Evolutionary conservation across 345 rosid species (phyloP), one percentile per base, ranked within the genome.

Genomic region (Physaria fendleri): DNA sequence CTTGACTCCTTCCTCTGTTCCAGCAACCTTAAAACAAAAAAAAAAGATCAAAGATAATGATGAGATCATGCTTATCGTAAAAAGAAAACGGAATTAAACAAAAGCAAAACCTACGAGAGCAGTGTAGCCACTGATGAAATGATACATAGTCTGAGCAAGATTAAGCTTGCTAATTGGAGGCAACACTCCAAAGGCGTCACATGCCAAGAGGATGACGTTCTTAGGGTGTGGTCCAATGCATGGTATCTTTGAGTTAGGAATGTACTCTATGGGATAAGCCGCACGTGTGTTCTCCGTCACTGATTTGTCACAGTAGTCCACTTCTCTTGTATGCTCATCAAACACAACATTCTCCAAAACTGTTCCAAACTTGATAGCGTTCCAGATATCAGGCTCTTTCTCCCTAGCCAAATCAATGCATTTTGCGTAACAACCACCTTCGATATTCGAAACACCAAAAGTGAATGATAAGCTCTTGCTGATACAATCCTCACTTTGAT

Each of bases 211-310:
- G 59, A 89, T 87, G 42, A 89, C 95, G 60, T 93, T 93, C 87
- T 78, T 89, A 0, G 99, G 99, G 16, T 89, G 97, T 8, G 96
- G 92, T 28, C 97, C 95, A 7, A 85, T 80, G 4, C 99, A 93
- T 0, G 99, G 96, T 74, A 89, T 76, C 77, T 87, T 93, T 0
- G 90, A 90, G 66, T 93, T 93, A 0, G 97, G 97, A 6, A 93
- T 93, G 65, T 74, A 79, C 69, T 89, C 99, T 3, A 93, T 89
- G 0, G 97, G 97, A 64, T 93, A 93, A 39, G 99, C 83, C 1
- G 99, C 99, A 40, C 99, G 89, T 24, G 96, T 93, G 71, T 93
- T 93, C 83, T 93, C 97, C 24, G 97, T 93, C 24, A 89, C 97
- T 5, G 92, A 87, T 63, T 83, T 87, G 73, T 93, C 99, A 0